A percentile compares a stretch with the other conserved stretches of the same genome.
Evolutionary conservation across 345 rosid species (phyloP).

Genomic region (Abelmoschus esculentus): DNA sequence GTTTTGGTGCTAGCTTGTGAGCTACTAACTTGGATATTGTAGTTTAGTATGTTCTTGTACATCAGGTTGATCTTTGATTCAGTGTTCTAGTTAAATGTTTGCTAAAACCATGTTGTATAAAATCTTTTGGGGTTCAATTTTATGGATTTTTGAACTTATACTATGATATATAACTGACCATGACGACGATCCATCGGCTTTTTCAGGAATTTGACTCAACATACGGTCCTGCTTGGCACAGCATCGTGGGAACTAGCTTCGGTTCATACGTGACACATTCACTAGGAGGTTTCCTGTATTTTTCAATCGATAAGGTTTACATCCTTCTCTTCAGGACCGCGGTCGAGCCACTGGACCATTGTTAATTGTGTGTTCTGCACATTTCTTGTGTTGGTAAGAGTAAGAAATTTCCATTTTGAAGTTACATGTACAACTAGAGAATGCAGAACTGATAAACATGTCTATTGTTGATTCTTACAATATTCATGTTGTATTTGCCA

Average conservation of each 20-base stretch:
- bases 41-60: background rate
- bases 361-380: constrained; percentile 10
- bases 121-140: background rate
- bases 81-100: background rate
- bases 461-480: background rate
- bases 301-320: constrained; percentile 80
- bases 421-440: background rate
- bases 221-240: constrained; percentile 95
- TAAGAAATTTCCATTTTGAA: constrained; percentile 6
- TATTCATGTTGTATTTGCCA: background rate
- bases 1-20: background rate
- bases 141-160: background rate
- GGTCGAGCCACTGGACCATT: constrained; percentile 76
- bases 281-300: constrained; percentile 83
- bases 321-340: constrained; percentile 91
- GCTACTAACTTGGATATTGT: background rate
- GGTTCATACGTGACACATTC: constrained; percentile 96
- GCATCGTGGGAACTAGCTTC: constrained; percentile 93
- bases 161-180: background rate
- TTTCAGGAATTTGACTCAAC: constrained; percentile 77
- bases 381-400: background rate
- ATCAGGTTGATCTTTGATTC: background rate
- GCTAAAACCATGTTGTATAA: background rate
- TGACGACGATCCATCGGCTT: constrained; percentile 7
- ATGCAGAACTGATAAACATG: background rate